Evolutionary conservation across 2,329 filamentous ascomycete species (phyloP).

Genomic region (Diaporthe nobilis): DNA sequence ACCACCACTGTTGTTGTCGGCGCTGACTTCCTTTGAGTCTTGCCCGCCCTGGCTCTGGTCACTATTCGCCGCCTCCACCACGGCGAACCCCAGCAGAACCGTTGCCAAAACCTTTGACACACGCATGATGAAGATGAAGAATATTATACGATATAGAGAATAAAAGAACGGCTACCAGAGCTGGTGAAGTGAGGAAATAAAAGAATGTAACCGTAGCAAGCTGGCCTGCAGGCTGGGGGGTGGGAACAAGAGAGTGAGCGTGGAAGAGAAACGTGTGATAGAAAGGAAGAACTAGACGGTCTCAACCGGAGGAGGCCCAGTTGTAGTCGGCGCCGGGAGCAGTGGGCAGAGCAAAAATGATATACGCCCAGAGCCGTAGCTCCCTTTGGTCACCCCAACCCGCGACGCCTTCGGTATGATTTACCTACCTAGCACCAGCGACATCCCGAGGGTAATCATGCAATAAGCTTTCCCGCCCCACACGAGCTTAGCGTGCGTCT

Average conservation of each 20-base stretch:
- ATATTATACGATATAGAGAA: constrained; percentile 23
- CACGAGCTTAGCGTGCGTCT: constrained; percentile 6
- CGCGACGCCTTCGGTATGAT: constrained; percentile 32
- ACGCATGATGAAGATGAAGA: constrained; percentile 43
- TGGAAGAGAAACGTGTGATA: constrained; percentile 17
- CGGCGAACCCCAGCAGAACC: constrained; percentile 45
- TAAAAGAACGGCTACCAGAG: constrained; percentile 39
- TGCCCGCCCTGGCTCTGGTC: constrained; percentile 18
- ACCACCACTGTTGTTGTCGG: constrained; percentile 25
- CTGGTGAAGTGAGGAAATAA: constrained; percentile 5
- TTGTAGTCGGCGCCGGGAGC: constrained; percentile 19
- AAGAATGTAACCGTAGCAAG: constrained; percentile 25
- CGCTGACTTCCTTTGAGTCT: constrained; percentile 28
- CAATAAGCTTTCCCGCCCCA: constrained; percentile 25
- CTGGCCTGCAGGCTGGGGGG: constrained; percentile 39
- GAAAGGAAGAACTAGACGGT: constrained; percentile 33
- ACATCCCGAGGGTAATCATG: constrained; percentile 28
- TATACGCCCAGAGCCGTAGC: constrained; percentile 11
- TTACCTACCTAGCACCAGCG: constrained; percentile 29
- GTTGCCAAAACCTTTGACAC: constrained; percentile 45
- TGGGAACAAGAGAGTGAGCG: background rate
- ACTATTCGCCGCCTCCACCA: constrained; percentile 44
- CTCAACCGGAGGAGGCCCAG: background rate
- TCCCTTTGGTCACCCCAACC: background rate
- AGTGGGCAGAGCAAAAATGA: constrained; percentile 29